Conservation (phyloP, 139 green algal genomes). For the Volvox reticuliferus region DNA sequence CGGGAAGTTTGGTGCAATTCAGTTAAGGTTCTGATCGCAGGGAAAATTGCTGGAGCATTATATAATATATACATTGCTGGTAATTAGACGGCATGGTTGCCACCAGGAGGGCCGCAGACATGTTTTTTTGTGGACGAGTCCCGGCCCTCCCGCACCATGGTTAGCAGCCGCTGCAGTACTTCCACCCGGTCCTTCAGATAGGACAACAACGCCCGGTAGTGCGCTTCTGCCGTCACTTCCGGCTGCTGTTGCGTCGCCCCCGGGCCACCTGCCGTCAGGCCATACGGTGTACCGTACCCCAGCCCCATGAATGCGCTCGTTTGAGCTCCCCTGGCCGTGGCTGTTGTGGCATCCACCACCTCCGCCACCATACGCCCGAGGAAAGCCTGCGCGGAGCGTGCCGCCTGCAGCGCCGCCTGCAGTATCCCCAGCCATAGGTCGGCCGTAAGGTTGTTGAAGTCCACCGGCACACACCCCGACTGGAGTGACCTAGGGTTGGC, state of each 20-base stretch:
- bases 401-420: constrained; percentile 61
- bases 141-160: background rate
- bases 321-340: background rate
- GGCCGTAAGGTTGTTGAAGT: constrained; percentile 70
- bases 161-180: constrained; percentile 20
- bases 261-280: background rate
- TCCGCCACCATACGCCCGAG: constrained; percentile 34
- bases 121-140: too few relatives aligned
- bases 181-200: background rate
- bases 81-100: too few relatives aligned
- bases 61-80: too few relatives aligned
- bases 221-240: background rate
- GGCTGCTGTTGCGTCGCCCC: background rate
- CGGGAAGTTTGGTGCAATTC: too few relatives aligned
- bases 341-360: constrained; percentile 20
- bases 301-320: background rate
- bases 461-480: constrained; percentile 53
- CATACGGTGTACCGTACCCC: constrained; percentile 46
- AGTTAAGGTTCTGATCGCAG: too few relatives aligned
- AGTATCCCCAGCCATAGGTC: constrained; percentile 86
- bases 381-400: constrained; percentile 26
- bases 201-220: constrained; percentile 38
- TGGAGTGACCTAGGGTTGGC: constrained; percentile 40
- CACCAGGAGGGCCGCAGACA: too few relatives aligned
- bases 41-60: too few relatives aligned